Percentiles rank a stretch among this genome's conserved stretches.
phyloP scores from a whole-genome alignment of 345 rosid genomes.

The Rhodamnia rubescens region DNA sequence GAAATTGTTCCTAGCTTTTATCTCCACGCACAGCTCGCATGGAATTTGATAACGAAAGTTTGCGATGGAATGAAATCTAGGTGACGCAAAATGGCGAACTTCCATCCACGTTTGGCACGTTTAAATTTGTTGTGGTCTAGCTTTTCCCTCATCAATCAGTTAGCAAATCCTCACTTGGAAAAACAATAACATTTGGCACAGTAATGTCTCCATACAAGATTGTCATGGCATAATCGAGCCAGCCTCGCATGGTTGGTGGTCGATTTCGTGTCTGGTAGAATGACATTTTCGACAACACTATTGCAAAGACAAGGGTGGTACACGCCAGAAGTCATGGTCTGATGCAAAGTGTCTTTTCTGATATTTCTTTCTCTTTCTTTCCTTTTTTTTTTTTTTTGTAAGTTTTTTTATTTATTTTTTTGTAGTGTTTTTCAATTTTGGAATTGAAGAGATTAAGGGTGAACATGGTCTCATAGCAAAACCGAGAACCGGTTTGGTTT shows the following conservation, averaged over 20 bases:
- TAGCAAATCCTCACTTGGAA: not conserved
- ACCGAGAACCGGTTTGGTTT: no score
- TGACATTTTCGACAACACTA: not conserved
- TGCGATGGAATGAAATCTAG: not conserved
- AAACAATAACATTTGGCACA: not conserved
- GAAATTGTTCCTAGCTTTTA: not conserved
- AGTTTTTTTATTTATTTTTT: not conserved
- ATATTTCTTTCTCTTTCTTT: not conserved
- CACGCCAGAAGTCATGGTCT: not conserved
- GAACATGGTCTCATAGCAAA: no score
- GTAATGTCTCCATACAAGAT: not conserved
- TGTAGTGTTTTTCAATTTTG: not conserved
- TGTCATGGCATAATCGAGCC: not conserved
- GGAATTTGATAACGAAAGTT: not conserved
- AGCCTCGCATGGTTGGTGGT: not conserved
- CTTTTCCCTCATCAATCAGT: not conserved
- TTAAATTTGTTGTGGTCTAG: not conserved
- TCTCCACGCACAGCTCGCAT: not conserved
- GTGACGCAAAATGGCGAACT: not conserved
- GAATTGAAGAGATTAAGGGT: not conserved
- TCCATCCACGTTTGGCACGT: not conserved
- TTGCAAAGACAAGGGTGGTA: not conserved
- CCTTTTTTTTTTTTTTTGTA: not conserved
- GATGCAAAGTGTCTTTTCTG: not conserved
- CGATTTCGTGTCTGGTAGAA: not conserved